Conservation (phyloP, 805 yeast species). For the Myxozyma monticola region DNA sequence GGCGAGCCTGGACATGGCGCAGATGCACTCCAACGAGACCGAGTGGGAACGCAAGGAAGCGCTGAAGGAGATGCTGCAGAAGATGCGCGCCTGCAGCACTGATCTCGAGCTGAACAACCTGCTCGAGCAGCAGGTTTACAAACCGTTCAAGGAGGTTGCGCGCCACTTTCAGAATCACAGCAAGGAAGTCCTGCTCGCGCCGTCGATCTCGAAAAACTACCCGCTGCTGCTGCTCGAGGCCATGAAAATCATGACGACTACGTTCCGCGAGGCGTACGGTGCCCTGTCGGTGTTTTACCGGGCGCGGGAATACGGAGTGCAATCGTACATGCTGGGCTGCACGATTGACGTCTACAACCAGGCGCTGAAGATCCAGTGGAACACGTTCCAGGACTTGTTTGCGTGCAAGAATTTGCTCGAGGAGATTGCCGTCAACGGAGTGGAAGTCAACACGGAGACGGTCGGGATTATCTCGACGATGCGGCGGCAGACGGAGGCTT, state of each 20-base stretch:
- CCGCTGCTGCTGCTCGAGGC: conserved; percentile 25
- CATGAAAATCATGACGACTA: conserved; percentile 14
- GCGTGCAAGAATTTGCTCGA: conserved; percentile 41
- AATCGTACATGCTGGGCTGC: conserved; percentile 42
- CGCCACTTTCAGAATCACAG: conserved; percentile 14
- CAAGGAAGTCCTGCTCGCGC: conserved; percentile 14
- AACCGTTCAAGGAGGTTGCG: conserved; percentile 21
- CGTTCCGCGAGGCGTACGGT: conserved; percentile 21
- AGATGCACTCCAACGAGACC: conserved; percentile 1
- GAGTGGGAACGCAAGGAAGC: conserved; percentile 19
- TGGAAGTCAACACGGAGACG: conserved; percentile 42
- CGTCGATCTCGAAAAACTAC: conserved; percentile 16
- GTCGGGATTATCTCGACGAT: conserved; percentile 35
- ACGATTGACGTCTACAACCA: conserved; percentile 44
- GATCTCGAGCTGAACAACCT: conserved; percentile 12
- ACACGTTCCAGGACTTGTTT: conserved; percentile 41
- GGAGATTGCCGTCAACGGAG: conserved; percentile 47
- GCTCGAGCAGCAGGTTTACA: conserved; percentile 18
- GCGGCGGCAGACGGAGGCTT: conserved; percentile 7
- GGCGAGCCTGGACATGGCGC: not conserved
- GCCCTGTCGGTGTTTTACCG: conserved; percentile 43
- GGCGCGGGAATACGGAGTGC: conserved; percentile 40
- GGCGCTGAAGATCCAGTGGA: conserved; percentile 44
- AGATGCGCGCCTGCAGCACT: conserved; percentile 22
- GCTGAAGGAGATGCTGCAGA: conserved; percentile 3